These are phyloP conservation scores for Alternaria alternata DNA, from an alignment of 2,329 filamentous ascomycete genomes.

Conservation along the genomic window DNA sequence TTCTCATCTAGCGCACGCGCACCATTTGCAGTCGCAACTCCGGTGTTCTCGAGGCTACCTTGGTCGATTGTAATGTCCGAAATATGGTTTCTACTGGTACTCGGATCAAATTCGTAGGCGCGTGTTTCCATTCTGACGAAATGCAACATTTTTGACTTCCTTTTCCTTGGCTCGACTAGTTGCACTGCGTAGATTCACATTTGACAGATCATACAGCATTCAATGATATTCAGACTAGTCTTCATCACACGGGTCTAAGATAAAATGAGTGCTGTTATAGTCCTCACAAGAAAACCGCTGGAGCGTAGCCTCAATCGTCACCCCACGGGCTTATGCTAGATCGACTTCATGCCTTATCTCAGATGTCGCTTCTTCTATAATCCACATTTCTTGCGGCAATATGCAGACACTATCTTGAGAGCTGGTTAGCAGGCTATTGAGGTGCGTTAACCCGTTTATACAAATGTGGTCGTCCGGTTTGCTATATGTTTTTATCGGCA, in stretches of 20 bases:
- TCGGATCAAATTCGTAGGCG: neutral
- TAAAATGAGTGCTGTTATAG: neutral
- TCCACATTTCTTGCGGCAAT: neutral
- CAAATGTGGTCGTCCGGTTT: constrained; percentile 10
- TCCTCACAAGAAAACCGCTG: neutral
- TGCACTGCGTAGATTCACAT: neutral
- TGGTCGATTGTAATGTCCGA: neutral
- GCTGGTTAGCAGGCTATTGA: neutral
- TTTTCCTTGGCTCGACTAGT: neutral
- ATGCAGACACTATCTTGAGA: constrained; percentile 4
- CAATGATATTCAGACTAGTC: neutral
- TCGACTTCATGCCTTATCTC: neutral
- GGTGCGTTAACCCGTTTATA: constrained; percentile 3
- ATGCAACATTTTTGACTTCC: neutral
- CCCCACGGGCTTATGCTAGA: constrained; percentile 5
- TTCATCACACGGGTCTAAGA: neutral
- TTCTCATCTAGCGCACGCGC: neutral
- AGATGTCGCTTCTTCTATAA: neutral
- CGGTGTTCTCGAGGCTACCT: neutral
- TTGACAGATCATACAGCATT: neutral
- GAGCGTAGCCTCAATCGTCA: constrained; percentile 1
- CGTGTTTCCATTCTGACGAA: neutral
- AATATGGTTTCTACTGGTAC: neutral
- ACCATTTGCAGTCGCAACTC: neutral
- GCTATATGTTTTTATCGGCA: constrained; percentile 8